Evolutionary conservation across 495 filamentous ascomycete species (phyloP), one percentile per base, ranked within the genome.

Genomic region (Chlorociboria aeruginascens): DNA sequence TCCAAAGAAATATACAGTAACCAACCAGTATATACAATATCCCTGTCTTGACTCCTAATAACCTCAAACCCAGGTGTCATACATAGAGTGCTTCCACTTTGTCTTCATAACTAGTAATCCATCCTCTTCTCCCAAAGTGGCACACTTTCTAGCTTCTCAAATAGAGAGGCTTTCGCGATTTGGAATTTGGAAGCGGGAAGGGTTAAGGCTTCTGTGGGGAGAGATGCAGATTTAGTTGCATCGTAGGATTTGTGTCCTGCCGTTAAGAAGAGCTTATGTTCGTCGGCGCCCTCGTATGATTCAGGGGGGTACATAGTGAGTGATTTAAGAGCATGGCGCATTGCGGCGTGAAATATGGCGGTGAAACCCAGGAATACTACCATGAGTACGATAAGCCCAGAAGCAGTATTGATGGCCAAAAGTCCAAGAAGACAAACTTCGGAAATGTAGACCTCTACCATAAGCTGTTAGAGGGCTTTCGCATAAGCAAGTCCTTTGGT

Each of bases 341-440:
- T 76, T 7, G 79, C 80, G 36, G 86, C 50, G 61, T 97, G 87
- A 71, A 86, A 95, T 37, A 96, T 71, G 20, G 82, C 63, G 9
- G 81, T 82, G 65, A 85, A 81, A 59, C 89, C 56, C 29, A 95
- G 73, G 68, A 89, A 82, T 45, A 86, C 65, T 49, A 89, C 73
- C 80, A 90, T 88, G 48, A 98, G 72, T 39, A 93, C 67, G 49
- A 95, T 59, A 2, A 90, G 90, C 1, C 90, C 92, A 12, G 81
- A 56, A 25, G 85, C 81, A 7, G 71, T 69, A 12, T 73, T 79
- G 48, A 89, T 82, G 48, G 74, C 88, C 53, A 98, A 93, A 10
- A 98, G 76, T 51, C 89, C 92, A 49, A 98, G 85, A 66, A 97
- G 72, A 66, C 87, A 95, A 49, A 90, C 55, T 52, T 89, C 78